Conservation (phyloP, 768 basidiomycete species). For the Cystofilobasidium bisporidii region DNA sequence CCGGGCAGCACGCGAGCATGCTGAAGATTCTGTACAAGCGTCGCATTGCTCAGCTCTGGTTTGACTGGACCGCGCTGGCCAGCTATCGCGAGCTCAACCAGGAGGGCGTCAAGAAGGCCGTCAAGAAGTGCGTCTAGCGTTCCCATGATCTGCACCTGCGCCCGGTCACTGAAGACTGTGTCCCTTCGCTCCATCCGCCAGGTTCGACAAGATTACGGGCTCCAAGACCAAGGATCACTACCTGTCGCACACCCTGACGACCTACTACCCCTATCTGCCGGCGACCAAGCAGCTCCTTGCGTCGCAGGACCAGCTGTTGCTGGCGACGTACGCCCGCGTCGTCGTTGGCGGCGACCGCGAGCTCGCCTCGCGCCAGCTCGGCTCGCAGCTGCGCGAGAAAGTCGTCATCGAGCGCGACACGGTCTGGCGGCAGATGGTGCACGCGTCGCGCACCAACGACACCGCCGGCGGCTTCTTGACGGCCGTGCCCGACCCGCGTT, state of each 20-base stretch:
- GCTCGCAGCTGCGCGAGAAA: slow-evolving; percentile 77
- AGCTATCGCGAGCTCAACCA: slow-evolving; percentile 87
- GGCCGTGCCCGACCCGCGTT: slow-evolving; percentile 23
- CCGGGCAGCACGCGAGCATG: slow-evolving; percentile 71
- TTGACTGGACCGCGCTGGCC: slow-evolving; percentile 61
- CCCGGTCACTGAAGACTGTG: slow-evolving; percentile 13
- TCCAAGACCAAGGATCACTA: slow-evolving; percentile 31
- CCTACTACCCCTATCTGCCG: slow-evolving; percentile 16
- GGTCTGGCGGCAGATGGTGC: slow-evolving; percentile 90
- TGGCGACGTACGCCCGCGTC: slow-evolving; percentile 59
- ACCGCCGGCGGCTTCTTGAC: slow-evolving; percentile 33
- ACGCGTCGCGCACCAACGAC: slow-evolving; percentile 40
- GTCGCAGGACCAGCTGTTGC: slow-evolving; percentile 62
- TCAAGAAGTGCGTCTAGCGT: slow-evolving; percentile 80
- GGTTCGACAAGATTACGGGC: slow-evolving; percentile 86
- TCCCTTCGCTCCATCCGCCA: slow-evolving; percentile 35
- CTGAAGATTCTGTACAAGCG: slow-evolving; percentile 79
- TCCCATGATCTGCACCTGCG: too few species aligned
- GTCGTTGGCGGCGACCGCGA: slow-evolving; percentile 62
- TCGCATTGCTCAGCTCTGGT: slow-evolving; percentile 70
- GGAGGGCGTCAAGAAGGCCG: slow-evolving; percentile 85
- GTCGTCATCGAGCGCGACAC: slow-evolving; percentile 97
- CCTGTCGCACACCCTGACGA: slow-evolving; percentile 17
- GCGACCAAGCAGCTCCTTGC: slow-evolving; percentile 47
- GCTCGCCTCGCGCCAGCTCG: slow-evolving; percentile 68